Base-by-base conservation (phyloP, 257 asterid genomes). In the Parsonsia alboflavescens region DNA sequence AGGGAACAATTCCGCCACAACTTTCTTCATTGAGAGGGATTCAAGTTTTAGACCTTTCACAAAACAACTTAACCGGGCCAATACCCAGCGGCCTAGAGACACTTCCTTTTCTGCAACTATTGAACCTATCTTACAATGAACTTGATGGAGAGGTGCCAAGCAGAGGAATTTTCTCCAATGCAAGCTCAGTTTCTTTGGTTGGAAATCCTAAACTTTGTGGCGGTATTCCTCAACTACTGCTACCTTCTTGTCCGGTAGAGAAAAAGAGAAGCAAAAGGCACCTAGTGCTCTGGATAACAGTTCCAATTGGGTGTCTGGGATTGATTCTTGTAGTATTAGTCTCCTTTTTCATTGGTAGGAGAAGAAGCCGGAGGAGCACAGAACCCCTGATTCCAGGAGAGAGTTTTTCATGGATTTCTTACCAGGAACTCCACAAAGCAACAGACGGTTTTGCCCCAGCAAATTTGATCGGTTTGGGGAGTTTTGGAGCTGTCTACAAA, bases 151-250 rank as follows among this genome's bases (percentile, higher is more conserved):
- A 30, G 24, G 73, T 80, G 16, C 80, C 84, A 5, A 78, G 7
- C n/a, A 45, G 8, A 15, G 77, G 84, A 17, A 13, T 48, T 48
- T 77, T 77, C 22, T n/a, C 49, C 6, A 77, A 80, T 68, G 57
- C 71, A 19, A 80, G 73, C 68, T 57, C 33, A 7, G 12, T 71
- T 28, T 66, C 73, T 6, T 21, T 83, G 21, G n/a, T 33, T 13
- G 81, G 82, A 64, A 83, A 80, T 45, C 33, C 16, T 71, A 75
- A 80, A 9, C 80, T 83, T 58, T 80, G 86, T 77, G 82, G 82
- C 42, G 86, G 82, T 33, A 52, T 66, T 33, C 78, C 70, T 46
- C 65, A 66, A 42, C 41, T 83, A 33, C 44, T 67, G 54, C 68
- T 83, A 2, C 82, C 75, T 8, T 7, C 33, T 17, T 80, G 84